Evolutionary conservation across 768 basidiomycete genomes (phyloP), one percentile per base, ranked within the genome.

Genomic region (Leccinellum albellum): DNA sequence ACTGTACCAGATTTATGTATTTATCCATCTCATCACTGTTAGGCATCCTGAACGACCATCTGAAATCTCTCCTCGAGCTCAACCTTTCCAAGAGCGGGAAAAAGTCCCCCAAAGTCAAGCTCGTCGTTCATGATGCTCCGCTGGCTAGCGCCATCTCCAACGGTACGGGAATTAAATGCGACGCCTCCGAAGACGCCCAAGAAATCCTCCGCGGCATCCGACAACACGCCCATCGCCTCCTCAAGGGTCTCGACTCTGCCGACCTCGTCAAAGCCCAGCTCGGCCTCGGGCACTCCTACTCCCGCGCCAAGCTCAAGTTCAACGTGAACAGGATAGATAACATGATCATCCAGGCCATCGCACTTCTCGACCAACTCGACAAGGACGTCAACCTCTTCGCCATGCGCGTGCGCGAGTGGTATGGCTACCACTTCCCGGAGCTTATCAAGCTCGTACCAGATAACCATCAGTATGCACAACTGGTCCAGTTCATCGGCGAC

Each of bases 341-440:
- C 81, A 98, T 98, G 96, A 98, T 98, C 76, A 98, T 98, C 65
- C 96, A 98, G 75, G 96, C 96, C 58, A 98, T 98, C 70, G 91
- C 95, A 5, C 87, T 98, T 56, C 90, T 97, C 66, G 96, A 98
- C 77, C 95, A 98, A 68, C 88, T 98, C 67, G 96, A 98, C 83
- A 98, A 98, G 80, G 96, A 98, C 73, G 94, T 98, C 74, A 98
- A 98, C 78, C 85, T 95, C 29, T 98, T 98, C 73, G 89, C 94
- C 20, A 98, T 98, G 96, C 91, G 96, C 32, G 87, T 97, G 51
- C 82, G 96, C 66, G 96, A 98, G 73, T 98, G 96, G 96, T 98
- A 98, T 73, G 96, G 96, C 7, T 98, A 95, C 78, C 96, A 98
- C 73, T 98, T 97, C 80, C 96, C 96, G 37, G 96, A 98, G 75